Evolutionary conservation across 2,329 filamentous ascomycete genomes (phyloP), one percentile per base, ranked within the genome.

Genomic region (Plectosphaerella plurivora): DNA sequence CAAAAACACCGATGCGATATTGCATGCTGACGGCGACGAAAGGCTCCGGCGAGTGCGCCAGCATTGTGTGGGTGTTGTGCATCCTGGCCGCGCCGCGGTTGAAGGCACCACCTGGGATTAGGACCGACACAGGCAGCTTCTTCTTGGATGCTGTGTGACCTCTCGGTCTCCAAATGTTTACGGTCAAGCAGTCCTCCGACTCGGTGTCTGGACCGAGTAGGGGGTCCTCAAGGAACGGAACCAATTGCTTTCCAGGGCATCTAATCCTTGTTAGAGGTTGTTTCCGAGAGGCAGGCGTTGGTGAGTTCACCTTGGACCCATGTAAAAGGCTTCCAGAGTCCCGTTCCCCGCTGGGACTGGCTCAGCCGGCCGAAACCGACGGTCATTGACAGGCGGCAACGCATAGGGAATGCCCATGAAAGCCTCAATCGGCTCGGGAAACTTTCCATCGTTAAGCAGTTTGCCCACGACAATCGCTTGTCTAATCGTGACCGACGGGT

Each of bases 61-160:
- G 69, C 73, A 83, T 77, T 36, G 84, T 68, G 55, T 87, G 86
- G 61, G 86, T 86, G 36, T 80, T 72, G 35, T 70, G 61, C 50
- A 80, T 74, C 55, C 60, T 25, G 64, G 60, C 61, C 14, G 53
- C 56, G 3, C 66, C 66, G 55, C 59, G 57, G 24, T 36, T 48
- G 15, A 67, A 50, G n/a, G 63, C 63, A 20, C 66, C 66, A 20
- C 74, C 74, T 52, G 84, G 76, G 44, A 84, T 81, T 79, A 81
- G 84, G 0, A 83, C 72, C 7, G 72, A 73, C 8, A 84, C 77
- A 0, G 82, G 82, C 3, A 86, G 69, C 11, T 66, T 71, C 52
- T 33, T 48, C 52, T 2, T 53, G 37, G 25, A 53, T 42, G 48
- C 48, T 51, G 10, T 51, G n/a, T 25, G 50, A 3, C 28, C 45